phyloP scores from a whole-genome alignment of 2,329 filamentous ascomycete genomes.

The Venturia aucupariae region DNA sequence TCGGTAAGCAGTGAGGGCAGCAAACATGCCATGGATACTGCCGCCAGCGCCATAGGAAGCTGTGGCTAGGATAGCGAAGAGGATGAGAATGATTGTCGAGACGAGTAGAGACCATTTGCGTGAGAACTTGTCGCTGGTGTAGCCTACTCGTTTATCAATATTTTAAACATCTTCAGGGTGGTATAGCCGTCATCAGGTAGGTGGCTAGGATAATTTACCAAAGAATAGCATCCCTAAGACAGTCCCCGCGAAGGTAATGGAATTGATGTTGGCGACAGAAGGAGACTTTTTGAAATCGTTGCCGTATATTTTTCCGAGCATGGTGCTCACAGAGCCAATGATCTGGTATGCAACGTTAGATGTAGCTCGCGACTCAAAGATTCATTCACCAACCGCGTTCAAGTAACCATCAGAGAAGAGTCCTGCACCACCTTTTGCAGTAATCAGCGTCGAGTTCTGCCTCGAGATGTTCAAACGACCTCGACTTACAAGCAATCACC shows the following conservation, averaged over 20 bases:
- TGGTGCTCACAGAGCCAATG: constrained; percentile 78
- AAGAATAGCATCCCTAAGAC: constrained; percentile 75
- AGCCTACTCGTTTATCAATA: no score
- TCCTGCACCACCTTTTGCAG: constrained; percentile 55
- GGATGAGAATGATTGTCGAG: constrained; percentile 72
- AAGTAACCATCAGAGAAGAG: constrained; percentile 89
- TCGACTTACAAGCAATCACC: constrained; percentile 10
- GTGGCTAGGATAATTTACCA: no score
- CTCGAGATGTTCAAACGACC: neutral
- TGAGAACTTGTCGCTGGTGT: constrained; percentile 73
- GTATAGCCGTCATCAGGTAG: no score
- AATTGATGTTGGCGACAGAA: constrained; percentile 64
- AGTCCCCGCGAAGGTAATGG: constrained; percentile 80
- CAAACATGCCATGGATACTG: constrained; percentile 61
- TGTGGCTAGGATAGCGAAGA: constrained; percentile 73
- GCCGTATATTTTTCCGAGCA: constrained; percentile 60
- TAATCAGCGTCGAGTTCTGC: neutral
- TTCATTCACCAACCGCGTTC: constrained; percentile 50
- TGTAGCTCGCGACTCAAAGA: neutral
- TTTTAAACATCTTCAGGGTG: no score
- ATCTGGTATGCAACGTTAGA: constrained; percentile 43
- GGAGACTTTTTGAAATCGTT: constrained; percentile 57
- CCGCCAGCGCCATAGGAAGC: constrained; percentile 68
- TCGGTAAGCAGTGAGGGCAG: constrained; percentile 70
- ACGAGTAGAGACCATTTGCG: constrained; percentile 72